Base-by-base conservation (phyloP, 768 basidiomycete genomes). In the Pleurotus salmoneostramineus region DNA sequence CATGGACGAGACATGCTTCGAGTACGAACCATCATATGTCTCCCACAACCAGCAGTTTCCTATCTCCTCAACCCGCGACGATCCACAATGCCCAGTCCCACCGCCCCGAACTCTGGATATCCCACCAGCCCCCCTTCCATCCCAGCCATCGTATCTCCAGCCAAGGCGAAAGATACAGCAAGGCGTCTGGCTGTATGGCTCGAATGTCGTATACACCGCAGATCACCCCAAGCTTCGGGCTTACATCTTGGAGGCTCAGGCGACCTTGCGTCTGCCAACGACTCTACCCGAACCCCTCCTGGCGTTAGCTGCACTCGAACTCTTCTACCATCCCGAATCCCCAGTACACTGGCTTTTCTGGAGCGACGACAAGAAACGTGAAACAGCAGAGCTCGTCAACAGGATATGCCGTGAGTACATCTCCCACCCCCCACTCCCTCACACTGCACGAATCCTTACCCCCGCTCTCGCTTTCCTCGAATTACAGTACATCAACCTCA, bases 311-410 rank as follows among this genome's bases (percentile, higher is more conserved):
- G 87, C 86, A 2, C 79, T 88, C 59, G 77, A 78, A 7, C 80
- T 87, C 10, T 79, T 85, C 62, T 77, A 82, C 63, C 72, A 74
- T 49, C 80, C 79, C 12, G 72, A 75, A 33, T 79, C 85, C 66
- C 78, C 78, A 11, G 81, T 77, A 5, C 85, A 87, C 63, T 83
- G 82, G 80, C 69, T 83, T n/a, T 81, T 88, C 65, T 88, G 87
- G 87, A 77, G 75, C 47, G 75, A 74, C 60, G 77, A 75, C 49
- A 72, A 75, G 63, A 80, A 79, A 65, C 68, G 65, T 57, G 68
- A 67, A 21, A 85, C 83, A 14, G 83, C 83, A 12, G 68, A 68
- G n/a, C 66, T 78, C 56, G 81, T 88, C 34, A 77, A 83, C 65
- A 76, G 74, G 46, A 72, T 85, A 56, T 69, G 81, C 51, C 70